Evolutionary conservation across 257 asterid species (phyloP).

Genomic region (Hygrophila difformis): DNA sequence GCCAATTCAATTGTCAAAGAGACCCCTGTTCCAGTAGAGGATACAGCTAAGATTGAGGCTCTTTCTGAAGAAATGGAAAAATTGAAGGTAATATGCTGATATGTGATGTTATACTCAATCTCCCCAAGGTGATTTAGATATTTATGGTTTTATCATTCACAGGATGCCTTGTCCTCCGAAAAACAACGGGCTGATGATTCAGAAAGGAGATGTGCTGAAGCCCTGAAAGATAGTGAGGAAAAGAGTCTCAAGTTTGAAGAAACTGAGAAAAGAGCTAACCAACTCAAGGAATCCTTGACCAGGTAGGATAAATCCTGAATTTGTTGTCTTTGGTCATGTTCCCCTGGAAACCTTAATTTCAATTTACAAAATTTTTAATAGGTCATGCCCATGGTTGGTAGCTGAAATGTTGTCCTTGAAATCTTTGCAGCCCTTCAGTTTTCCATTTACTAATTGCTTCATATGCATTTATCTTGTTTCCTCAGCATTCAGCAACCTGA

Average conservation of each 20-base stretch:
- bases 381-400: background rate
- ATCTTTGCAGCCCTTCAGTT: no score
- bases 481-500: background rate
- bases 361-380: background rate
- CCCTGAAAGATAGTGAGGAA: conserved; percentile 55
- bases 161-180: conserved; percentile 65
- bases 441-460: background rate
- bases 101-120: conserved; percentile 10
- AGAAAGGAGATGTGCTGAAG: conserved; percentile 59
- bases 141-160: conserved; percentile 15
- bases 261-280: conserved; percentile 66
- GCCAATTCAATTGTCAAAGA: conserved; percentile 66
- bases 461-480: background rate
- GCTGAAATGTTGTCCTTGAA: background rate
- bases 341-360: background rate
- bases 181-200: conserved; percentile 71
- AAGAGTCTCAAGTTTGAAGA: conserved; percentile 84
- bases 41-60: conserved; percentile 66
- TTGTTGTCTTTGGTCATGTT: background rate
- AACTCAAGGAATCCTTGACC: conserved; percentile 86
- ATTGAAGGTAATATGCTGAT: conserved; percentile 47
- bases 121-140: conserved; percentile 5
- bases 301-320: conserved; percentile 39
- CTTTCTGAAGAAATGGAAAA: conserved; percentile 62
- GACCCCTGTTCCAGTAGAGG: conserved; percentile 73